Percentiles rank a stretch among this genome's conserved stretches.
These are phyloP conservation scores for Penicillium sumatraense DNA, from an alignment of 2,329 filamentous ascomycete genomes.

Conservation along the genomic window DNA sequence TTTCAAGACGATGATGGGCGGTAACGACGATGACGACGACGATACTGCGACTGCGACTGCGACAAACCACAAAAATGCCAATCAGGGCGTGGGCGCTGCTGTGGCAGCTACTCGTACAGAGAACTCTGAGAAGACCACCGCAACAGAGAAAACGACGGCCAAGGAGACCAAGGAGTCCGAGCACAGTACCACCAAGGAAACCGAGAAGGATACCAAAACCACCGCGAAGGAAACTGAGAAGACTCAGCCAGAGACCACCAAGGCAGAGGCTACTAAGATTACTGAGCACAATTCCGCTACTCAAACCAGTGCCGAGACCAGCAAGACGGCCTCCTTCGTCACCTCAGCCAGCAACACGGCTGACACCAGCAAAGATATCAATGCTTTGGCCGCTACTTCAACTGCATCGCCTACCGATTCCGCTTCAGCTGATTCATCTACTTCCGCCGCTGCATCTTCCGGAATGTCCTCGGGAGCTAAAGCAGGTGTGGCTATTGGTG, in stretches of 20 bases:
- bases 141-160: conserved; percentile 4
- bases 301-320: conserved; percentile 1
- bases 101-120: conserved; percentile 26
- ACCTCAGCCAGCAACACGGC: conserved; percentile 25
- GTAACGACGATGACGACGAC: conserved; percentile 15
- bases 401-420: conserved; percentile 25
- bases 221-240: conserved; percentile 17
- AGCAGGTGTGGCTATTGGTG: conserved; percentile 83
- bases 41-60: conserved; percentile 17
- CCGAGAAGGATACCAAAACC: conserved; percentile 17
- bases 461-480: conserved; percentile 59
- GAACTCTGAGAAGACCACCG: conserved; percentile 13
- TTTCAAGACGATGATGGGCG: conserved; percentile 44
- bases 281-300: conserved; percentile 15
- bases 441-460: conserved; percentile 29
- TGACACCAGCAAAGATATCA: conserved; percentile 17
- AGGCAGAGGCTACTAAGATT: conserved; percentile 14
- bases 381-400: conserved; percentile 19
- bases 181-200: conserved; percentile 18
- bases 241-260: conserved; percentile 18
- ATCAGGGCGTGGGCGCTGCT: conserved; percentile 35
- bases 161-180: conserved; percentile 9
- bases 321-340: conserved; percentile 17
- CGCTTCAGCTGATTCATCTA: conserved; percentile 29
- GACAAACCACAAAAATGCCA: conserved; percentile 1